Evolutionary conservation across 1,284 basidiomycete genomes (phyloP).

Genomic region (Ustilago crameri): DNA sequence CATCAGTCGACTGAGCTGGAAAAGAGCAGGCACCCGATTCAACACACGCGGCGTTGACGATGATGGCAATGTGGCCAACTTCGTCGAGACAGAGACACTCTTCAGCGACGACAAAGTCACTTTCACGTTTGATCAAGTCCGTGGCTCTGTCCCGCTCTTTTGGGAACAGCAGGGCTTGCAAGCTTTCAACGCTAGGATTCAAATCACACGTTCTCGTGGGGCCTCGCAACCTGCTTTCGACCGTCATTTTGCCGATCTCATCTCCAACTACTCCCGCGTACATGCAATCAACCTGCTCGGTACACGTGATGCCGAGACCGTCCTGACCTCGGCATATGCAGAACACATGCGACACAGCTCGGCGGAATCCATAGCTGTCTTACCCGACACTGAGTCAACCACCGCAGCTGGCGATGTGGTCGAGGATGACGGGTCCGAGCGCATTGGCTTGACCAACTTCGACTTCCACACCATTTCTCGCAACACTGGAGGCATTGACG

Average conservation of each 20-base stretch:
- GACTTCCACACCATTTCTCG: constrained; percentile 91
- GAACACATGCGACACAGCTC: constrained; percentile 56
- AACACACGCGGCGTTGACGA: constrained; percentile 98
- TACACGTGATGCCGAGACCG: constrained; percentile 81
- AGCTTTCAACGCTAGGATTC: constrained; percentile 59
- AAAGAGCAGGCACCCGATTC: constrained; percentile 94
- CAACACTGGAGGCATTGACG: constrained; percentile 84
- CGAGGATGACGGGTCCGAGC: constrained; percentile 41
- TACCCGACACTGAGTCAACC: constrained; percentile 24
- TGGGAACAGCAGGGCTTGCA: constrained; percentile 96
- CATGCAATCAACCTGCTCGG: constrained; percentile 66
- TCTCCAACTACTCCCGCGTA: constrained; percentile 59
- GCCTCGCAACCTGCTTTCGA: constrained; percentile 96
- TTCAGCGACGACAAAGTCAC: constrained; percentile 84
- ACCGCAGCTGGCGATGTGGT: constrained; percentile 11
- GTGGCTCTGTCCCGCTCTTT: constrained; percentile 85
- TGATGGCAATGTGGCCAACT: constrained; percentile 95
- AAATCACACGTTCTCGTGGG: constrained; percentile 78
- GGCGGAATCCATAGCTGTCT: constrained; percentile 43
- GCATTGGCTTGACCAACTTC: constrained; percentile 79
- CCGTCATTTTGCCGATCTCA: constrained; percentile 85
- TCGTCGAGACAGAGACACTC: constrained; percentile 95
- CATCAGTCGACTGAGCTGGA: constrained; percentile 87
- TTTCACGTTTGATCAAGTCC: constrained; percentile 90
- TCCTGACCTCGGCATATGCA: constrained; percentile 81